Evolutionary conservation across 2,329 filamentous ascomycete species (phyloP).

Genomic region (Penicillium sp.): DNA sequence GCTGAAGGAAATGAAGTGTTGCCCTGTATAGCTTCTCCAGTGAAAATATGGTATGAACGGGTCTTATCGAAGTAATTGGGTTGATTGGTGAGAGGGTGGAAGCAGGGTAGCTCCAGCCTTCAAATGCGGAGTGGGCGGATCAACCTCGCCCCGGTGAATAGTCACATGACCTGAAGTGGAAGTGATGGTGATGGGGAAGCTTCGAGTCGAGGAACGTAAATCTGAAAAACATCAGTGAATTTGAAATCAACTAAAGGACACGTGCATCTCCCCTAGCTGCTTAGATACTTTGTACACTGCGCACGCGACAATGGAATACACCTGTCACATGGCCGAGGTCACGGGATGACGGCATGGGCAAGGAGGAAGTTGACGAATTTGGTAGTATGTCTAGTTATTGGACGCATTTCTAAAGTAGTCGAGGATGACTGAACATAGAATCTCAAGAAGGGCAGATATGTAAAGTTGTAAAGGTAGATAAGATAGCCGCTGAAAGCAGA

Average conservation of each 20-base stretch:
- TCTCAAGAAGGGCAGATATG: background rate
- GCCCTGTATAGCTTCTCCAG: background rate
- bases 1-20: background rate
- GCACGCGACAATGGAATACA: background rate
- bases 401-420: background rate
- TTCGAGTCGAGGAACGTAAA: background rate
- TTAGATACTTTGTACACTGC: background rate
- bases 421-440: background rate
- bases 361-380: background rate
- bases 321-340: slow-evolving; percentile 6
- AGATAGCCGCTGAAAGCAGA: slow-evolving; percentile 1
- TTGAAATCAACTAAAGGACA: background rate
- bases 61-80: slow-evolving; percentile 20
- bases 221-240: background rate
- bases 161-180: slow-evolving; percentile 17
- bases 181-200: background rate
- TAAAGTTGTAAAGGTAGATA: background rate
- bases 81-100: slow-evolving; percentile 12
- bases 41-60: background rate
- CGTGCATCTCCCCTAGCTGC: background rate
- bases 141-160: slow-evolving; percentile 15
- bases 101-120: slow-evolving; percentile 18
- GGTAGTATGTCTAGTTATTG: background rate
- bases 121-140: slow-evolving; percentile 26
- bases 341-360: slow-evolving; percentile 22